Percentiles rank a stretch among this genome's conserved stretches.
Conservation (phyloP, 2,329 filamentous ascomycete species). For the Chalara sp. region DNA sequence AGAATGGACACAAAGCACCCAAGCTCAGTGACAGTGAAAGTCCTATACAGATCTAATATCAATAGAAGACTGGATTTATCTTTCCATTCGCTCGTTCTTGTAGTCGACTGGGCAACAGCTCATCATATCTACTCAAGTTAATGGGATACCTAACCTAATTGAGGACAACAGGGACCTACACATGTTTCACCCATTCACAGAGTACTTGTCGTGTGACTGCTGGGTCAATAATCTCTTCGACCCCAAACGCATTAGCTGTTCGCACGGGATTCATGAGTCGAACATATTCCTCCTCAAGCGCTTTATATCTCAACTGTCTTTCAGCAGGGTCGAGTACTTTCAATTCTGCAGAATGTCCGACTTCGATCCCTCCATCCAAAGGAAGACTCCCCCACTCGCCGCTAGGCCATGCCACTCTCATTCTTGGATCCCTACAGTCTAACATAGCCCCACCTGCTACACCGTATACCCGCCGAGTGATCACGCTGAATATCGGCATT, state of each 20-base stretch:
- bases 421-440: conserved; percentile 52
- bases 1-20: too few relatives aligned
- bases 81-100: conserved; percentile 32
- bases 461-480: conserved; percentile 53
- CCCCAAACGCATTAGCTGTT: conserved; percentile 55
- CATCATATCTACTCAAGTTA: conserved; percentile 14
- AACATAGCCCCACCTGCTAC: conserved; percentile 61
- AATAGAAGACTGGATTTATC: conserved; percentile 35
- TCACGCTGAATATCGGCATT: conserved; percentile 55
- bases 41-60: background rate
- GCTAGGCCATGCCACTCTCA: conserved; percentile 57
- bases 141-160: background rate
- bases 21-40: too few relatives aligned
- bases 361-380: conserved; percentile 58
- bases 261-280: conserved; percentile 58
- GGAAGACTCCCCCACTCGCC: conserved; percentile 57
- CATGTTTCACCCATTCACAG: conserved; percentile 47
- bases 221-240: conserved; percentile 61
- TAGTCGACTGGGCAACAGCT: conserved; percentile 18
- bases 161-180: conserved; percentile 29
- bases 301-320: conserved; percentile 44
- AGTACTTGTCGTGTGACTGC: conserved; percentile 48
- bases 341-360: conserved; percentile 53
- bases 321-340: conserved; percentile 45
- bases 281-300: conserved; percentile 52